These are phyloP conservation scores for Euphorbia peplus DNA, from an alignment of 345 rosid genomes.

Conservation along the genomic window DNA sequence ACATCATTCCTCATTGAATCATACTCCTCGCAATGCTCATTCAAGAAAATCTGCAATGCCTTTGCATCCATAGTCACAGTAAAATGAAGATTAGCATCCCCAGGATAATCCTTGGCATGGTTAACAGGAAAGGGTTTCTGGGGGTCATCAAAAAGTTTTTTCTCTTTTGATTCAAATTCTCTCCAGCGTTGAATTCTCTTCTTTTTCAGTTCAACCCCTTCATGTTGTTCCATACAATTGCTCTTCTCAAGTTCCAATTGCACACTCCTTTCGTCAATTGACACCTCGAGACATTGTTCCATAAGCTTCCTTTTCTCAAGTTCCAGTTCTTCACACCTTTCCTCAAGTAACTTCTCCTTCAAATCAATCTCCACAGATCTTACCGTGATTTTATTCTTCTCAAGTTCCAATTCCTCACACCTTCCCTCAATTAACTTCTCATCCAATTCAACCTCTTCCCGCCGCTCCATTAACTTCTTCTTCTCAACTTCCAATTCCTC, in stretches of 20 bases:
- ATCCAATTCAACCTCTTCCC: background rate
- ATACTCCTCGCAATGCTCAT: constrained; percentile 34
- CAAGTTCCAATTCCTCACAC: background rate
- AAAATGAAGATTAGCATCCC: constrained; percentile 9
- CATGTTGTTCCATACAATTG: constrained; percentile 10
- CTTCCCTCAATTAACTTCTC: background rate
- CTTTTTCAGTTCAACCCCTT: constrained; percentile 25
- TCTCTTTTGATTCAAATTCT: constrained; percentile 33
- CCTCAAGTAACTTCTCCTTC: background rate
- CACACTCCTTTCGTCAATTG: background rate
- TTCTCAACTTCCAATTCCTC: background rate
- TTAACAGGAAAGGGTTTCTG: constrained; percentile 2
- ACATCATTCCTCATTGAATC: constrained; percentile 33
- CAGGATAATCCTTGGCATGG: background rate
- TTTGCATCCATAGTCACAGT: constrained; percentile 30
- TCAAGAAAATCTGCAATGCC: constrained; percentile 46
- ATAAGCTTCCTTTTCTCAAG: constrained; percentile 18
- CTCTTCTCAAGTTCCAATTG: constrained; percentile 12
- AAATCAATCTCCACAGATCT: background rate
- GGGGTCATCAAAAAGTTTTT: background rate
- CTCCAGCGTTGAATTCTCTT: constrained; percentile 14
- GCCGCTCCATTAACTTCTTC: background rate
- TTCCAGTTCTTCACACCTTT: background rate
- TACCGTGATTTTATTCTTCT: background rate
- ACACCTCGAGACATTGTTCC: background rate